Evolutionary conservation across 768 basidiomycete genomes (phyloP), one percentile per base, ranked within the genome.

Genomic region (Roridomyces roridus): DNA sequence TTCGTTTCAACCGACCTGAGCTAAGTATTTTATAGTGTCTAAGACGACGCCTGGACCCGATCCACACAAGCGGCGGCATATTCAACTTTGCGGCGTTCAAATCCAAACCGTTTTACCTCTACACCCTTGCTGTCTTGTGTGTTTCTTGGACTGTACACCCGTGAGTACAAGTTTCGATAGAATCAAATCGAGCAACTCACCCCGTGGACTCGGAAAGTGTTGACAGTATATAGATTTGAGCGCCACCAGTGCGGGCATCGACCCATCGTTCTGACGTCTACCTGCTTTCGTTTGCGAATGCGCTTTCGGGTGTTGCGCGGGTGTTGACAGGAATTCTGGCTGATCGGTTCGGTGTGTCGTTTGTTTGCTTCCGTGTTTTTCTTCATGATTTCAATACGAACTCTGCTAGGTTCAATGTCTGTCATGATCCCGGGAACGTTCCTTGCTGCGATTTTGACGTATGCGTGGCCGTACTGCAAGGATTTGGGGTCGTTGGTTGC

Each of bases 171-270:
- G 31, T 34, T 15, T 34, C 31, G n/a, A n/a, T n/a, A n/a, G n/a
- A n/a, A n/a, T n/a, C n/a, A n/a, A n/a, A n/a, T n/a, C n/a, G n/a
- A 28, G 17, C 18, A 24, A 7, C 29, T 23, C 9, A 39, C 11
- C 29, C 21, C 42, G 9, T 36, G n/a, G n/a, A n/a, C 8, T 25
- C 18, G 69, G 48, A 68, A 77, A 88, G 87, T 85, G n/a, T 68
- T 91, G 46, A 90, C 84, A 0, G n/a, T 92, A 89, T 62, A 80
- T 89, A 51, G 80, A 84, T 45, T 73, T 84, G 45, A 86, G 83
- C 67, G 86, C 87, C 3, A 68, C 73, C 0, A 65, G 70, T 11
- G 70, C 78, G 7, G 86, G 86, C 2, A 70, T 89, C 37, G 69
- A 78, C 2, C 58, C 67, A 0, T 70, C 80, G 34, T 81, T 89